Evolutionary conservation across 257 asterid species (phyloP), one percentile per base, ranked within the genome.

Genomic region (Gentiana dahurica): DNA sequence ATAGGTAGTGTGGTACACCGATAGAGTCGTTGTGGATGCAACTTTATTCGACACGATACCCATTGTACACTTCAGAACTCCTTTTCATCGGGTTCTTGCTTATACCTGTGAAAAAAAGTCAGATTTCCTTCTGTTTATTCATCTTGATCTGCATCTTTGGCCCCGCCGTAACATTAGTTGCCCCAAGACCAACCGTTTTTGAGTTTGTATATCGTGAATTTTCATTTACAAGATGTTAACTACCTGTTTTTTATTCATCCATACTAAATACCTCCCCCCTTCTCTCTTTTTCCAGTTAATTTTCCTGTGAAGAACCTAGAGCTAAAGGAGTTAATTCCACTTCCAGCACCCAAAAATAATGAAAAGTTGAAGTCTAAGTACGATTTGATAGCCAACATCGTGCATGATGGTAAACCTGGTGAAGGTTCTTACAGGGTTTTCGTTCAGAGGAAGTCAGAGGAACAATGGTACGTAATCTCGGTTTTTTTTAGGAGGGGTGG

Each of bases 261-360:
- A 13, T 51, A 51, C 4, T 58, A 36, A 36, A 52, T 34, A 35
- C 12, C 15, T 45, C 61, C 34, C 61, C 34, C 36, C 51, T 37
- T 24, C 60, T 41, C 0, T 44, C 64, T 59, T 70, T 63, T 46
- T 34, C 15, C 64, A 91, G 98, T 91, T 37, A 87, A 87, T 69
- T 91, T 91, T 69, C 98, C 98, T 6, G 98, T 87, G 88, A 91
- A 91, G 85, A 91, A 91, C 75, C 81, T 91, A 36, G 97, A 91
- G 75, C 77, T 91, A 70, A 91, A 87, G 76, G 97, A 91, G 68
- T 91, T 81, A 68, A 84, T 90, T 55, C 82, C 82, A 33, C 87
- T 91, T 45, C 95, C 95, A 49, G 72, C 84, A 36, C 90, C 82
- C 4, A 78, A 65, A 58, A 90, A 61, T 51, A 77, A 79, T 12